Conservation (phyloP, 257 asterid genomes). For the Solanum lignicaule region DNA sequence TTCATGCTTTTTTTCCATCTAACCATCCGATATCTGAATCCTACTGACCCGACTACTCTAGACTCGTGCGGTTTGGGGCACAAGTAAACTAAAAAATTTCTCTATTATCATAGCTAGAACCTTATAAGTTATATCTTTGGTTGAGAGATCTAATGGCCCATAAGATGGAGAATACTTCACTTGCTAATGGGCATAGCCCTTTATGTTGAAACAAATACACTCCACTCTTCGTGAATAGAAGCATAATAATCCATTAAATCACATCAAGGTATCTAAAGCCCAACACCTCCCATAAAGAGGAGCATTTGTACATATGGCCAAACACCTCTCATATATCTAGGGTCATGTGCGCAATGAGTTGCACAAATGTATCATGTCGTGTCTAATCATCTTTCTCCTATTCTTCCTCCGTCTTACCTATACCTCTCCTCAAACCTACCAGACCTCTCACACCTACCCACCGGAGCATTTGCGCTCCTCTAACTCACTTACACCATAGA, state of each 20-base stretch:
- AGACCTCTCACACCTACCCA: background rate
- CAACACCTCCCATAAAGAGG: background rate
- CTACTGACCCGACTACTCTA: background rate
- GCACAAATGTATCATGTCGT: background rate
- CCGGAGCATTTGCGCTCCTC: background rate
- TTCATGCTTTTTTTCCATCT: background rate
- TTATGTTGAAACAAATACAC: background rate
- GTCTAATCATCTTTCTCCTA: background rate
- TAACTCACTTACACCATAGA: background rate
- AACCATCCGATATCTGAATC: background rate
- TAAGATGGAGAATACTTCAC: background rate
- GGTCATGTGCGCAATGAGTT: background rate
- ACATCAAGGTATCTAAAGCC: background rate
- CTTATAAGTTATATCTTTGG: background rate
- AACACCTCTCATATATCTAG: background rate
- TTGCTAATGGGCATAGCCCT: background rate
- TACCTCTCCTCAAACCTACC: background rate
- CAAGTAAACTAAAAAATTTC: background rate
- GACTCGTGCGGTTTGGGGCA: background rate
- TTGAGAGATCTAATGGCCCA: background rate
- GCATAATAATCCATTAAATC: background rate
- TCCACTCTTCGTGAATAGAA: background rate
- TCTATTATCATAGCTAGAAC: background rate
- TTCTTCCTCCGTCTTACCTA: too few relatives aligned
- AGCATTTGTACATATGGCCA: background rate